These are phyloP conservation scores for Torulaspora maleeae DNA, from an alignment of 805 yeast species.

Conservation along the genomic window DNA sequence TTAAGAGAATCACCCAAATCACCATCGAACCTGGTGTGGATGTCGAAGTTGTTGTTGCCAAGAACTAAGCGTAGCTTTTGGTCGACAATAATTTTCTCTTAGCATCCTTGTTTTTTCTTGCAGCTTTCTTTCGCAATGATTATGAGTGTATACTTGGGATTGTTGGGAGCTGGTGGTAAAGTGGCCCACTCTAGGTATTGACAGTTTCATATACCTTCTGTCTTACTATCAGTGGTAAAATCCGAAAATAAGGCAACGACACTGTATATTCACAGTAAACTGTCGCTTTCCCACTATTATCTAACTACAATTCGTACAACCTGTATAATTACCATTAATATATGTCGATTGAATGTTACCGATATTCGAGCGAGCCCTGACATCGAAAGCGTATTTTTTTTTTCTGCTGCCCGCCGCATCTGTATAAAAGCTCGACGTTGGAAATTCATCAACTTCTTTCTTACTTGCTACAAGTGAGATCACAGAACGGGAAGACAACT, in stretches of 20 bases:
- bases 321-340: not conserved
- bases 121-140: slow-evolving; percentile 2
- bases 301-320: not conserved
- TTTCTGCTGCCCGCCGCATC: not conserved
- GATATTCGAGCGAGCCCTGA: not conserved
- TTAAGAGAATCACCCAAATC: slow-evolving; percentile 95
- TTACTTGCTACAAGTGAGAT: too few species aligned
- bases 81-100: not conserved
- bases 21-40: slow-evolving; percentile 99
- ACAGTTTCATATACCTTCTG: slow-evolving; percentile 39
- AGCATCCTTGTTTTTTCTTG: slow-evolving; percentile 1
- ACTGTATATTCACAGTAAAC: not conserved
- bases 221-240: slow-evolving; percentile 40
- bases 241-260: slow-evolving; percentile 4
- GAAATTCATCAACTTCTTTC: too few species aligned
- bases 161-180: not conserved
- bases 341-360: not conserved
- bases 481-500: not conserved
- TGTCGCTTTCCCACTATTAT: not conserved
- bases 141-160: slow-evolving; percentile 3
- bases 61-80: slow-evolving; percentile 13
- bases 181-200: slow-evolving; percentile 39
- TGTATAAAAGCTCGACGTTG: not conserved
- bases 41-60: slow-evolving; percentile 86
- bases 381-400: not conserved